A percentile compares a stretch with the other conserved stretches of the same genome.
phyloP scores from a whole-genome alignment of 768 basidiomycete species.

The Tulasnella sp. region DNA sequence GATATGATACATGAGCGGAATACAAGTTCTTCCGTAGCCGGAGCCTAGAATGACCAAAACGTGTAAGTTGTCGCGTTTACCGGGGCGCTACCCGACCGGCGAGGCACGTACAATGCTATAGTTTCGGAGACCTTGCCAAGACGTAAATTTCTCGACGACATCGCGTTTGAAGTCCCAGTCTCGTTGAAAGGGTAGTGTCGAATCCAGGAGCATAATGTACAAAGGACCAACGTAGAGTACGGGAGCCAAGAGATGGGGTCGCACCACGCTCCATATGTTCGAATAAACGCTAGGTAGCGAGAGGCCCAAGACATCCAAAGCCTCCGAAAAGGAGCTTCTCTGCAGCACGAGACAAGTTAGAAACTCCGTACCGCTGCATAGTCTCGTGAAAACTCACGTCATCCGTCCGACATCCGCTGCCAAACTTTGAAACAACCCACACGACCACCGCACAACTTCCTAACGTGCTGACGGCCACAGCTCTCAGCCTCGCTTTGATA shows the following conservation, averaged over 20 bases:
- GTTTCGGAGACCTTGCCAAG: conserved; percentile 65
- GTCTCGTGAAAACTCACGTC: neutral
- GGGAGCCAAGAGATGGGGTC: conserved; percentile 62
- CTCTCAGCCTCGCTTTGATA: conserved; percentile 70
- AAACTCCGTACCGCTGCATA: no score
- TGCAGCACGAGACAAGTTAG: neutral
- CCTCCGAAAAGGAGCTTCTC: neutral
- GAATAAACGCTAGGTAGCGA: neutral
- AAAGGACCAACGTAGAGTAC: conserved; percentile 75
- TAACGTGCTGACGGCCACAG: conserved; percentile 61
- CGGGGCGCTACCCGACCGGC: neutral
- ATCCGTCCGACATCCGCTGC: neutral
- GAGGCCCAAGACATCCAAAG: conserved; percentile 21
- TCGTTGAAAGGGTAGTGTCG: conserved; percentile 53
- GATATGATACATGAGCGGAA: conserved; percentile 82
- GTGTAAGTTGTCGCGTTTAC: neutral
- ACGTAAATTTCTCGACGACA: conserved; percentile 43
- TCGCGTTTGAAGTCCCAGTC: conserved; percentile 45
- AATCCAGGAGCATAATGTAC: conserved; percentile 49
- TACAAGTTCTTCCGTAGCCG: conserved; percentile 87
- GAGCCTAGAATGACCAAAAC: conserved; percentile 51
- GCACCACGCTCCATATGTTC: conserved; percentile 23
- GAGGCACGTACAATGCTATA: conserved; percentile 47
- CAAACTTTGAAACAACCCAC: conserved; percentile 31
- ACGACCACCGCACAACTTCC: conserved; percentile 53